phyloP scores from a whole-genome alignment of 2,329 filamentous ascomycete species.

The Claviceps africana region DNA sequence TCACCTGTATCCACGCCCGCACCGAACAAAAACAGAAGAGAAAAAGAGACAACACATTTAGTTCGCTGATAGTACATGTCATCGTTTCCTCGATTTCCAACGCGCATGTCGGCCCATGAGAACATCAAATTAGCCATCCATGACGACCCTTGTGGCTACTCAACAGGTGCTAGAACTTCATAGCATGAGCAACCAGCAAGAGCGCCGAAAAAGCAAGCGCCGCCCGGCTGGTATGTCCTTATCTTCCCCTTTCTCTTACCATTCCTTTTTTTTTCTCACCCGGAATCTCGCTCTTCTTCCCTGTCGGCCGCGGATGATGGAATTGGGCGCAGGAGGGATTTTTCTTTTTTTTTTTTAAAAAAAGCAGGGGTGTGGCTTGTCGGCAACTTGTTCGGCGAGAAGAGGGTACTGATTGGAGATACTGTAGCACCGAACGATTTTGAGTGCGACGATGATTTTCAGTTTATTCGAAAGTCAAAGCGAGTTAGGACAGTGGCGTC shows the following conservation, averaged over 20 bases:
- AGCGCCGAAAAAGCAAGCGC: conserved; percentile 50
- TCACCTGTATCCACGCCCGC: too few species aligned
- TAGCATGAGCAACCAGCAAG: conserved; percentile 54
- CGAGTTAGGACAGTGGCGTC: conserved; percentile 44
- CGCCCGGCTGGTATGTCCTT: conserved; percentile 39
- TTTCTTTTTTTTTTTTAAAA: too few species aligned
- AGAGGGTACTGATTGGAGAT: not conserved
- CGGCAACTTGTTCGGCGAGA: not conserved
- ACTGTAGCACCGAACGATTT: conserved; percentile 31
- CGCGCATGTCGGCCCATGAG: conserved; percentile 1
- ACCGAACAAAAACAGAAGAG: not conserved
- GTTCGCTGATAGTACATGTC: not conserved
- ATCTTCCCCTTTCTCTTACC: too few species aligned
- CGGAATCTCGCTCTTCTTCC: not conserved
- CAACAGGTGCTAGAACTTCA: conserved; percentile 51
- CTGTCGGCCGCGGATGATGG: not conserved
- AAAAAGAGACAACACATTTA: not conserved
- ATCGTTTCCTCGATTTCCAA: not conserved
- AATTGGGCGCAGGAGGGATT: not conserved
- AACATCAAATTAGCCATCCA: conserved; percentile 36
- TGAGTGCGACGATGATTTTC: conserved; percentile 65
- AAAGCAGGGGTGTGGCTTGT: not conserved
- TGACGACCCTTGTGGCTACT: conserved; percentile 55
- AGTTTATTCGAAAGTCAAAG: conserved; percentile 57
- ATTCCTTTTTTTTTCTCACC: not conserved